Conservation (phyloP, 495 filamentous ascomycete genomes). For the Penicillium steckii region DNA sequence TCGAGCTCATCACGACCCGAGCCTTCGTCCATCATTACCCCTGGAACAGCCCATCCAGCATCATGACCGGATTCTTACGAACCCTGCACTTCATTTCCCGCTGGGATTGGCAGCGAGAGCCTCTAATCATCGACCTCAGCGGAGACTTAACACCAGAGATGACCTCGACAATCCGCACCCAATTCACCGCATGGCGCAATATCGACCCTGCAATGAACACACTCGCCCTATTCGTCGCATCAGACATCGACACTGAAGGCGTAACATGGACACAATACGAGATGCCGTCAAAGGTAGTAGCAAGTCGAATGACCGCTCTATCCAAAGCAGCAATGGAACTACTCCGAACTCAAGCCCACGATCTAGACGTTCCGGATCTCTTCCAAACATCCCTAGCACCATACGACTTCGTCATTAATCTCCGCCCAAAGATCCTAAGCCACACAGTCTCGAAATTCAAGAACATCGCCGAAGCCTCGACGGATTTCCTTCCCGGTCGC, state of each 20-base stretch:
- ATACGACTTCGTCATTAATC: conserved; percentile 80
- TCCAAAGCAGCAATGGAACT: conserved; percentile 68
- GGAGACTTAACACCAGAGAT: conserved; percentile 51
- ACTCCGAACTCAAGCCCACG: conserved; percentile 53
- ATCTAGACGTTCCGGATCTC: conserved; percentile 58
- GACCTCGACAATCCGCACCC: conserved; percentile 61
- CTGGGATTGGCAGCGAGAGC: conserved; percentile 89
- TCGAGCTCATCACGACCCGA: conserved; percentile 75
- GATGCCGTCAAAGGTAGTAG: conserved; percentile 76
- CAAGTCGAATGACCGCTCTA: conserved; percentile 75
- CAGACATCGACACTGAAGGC: conserved; percentile 73
- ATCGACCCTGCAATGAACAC: conserved; percentile 87
- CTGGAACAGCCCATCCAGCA: conserved; percentile 73
- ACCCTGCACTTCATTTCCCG: conserved; percentile 72
- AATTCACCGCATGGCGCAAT: conserved; percentile 73
- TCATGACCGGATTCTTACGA: conserved; percentile 78
- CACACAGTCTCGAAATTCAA: conserved; percentile 57
- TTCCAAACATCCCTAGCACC: conserved; percentile 69
- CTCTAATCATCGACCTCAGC: conserved; percentile 73
- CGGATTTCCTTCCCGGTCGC: conserved; percentile 3
- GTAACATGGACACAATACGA: conserved; percentile 73
- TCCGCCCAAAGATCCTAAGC: conserved; percentile 51
- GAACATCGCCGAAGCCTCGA: conserved; percentile 53
- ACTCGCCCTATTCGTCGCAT: conserved; percentile 76
- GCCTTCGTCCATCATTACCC: conserved; percentile 82